phyloP scores from a whole-genome alignment of 176 grass and related monocot species.

The Alopecurus myosuroides region DNA sequence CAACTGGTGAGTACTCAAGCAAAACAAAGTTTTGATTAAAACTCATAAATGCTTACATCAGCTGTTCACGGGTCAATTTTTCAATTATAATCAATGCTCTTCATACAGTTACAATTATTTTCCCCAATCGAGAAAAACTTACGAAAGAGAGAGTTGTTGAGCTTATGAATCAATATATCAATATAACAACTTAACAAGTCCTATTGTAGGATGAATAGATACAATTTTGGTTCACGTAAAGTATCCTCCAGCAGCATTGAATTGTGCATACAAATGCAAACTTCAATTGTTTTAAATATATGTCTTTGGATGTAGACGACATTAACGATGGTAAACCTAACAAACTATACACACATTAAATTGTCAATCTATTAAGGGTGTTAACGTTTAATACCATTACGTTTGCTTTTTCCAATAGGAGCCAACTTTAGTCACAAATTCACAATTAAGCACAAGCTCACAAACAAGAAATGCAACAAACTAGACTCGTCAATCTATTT shows the following conservation, averaged over 20 bases:
- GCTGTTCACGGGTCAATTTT: neutral
- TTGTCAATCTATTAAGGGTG: neutral
- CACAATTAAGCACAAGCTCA: neutral
- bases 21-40: neutral
- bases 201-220: neutral
- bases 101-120: neutral
- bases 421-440: neutral
- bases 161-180: neutral
- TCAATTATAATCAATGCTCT: neutral
- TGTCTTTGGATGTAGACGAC: neutral
- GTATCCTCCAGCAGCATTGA: neutral
- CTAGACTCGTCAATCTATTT: neutral
- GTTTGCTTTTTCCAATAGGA: neutral
- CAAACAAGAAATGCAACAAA: neutral
- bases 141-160: neutral
- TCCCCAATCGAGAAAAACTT: neutral
- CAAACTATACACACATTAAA: neutral
- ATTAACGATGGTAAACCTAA: neutral
- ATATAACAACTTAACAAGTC: no score
- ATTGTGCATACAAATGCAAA: slow-evolving; percentile 10
- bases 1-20: neutral
- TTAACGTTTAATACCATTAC: neutral
- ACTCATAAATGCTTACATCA: neutral
- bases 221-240: slow-evolving; percentile 8
- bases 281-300: neutral